These are phyloP conservation scores for Pseudoscleropodium purum DNA, from an alignment of 225 moss, liverwort and hornwort species.

Conservation along the genomic window DNA sequence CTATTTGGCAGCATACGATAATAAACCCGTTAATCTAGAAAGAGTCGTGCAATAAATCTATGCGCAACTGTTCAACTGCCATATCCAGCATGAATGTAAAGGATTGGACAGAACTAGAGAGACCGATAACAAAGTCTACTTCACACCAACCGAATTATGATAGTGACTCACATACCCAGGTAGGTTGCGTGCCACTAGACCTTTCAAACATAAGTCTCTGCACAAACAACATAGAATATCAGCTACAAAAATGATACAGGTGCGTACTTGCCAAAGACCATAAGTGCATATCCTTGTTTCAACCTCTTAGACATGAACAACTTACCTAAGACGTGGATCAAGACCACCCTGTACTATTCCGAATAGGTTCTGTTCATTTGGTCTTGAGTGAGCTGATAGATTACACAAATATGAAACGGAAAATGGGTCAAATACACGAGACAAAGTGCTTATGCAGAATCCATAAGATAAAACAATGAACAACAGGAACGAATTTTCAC, in stretches of 20 bases:
- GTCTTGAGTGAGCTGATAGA: slow-evolving; percentile 63
- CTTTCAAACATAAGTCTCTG: slow-evolving; percentile 77
- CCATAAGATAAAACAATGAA: neutral
- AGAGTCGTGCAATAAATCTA: neutral
- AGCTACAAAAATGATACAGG: neutral
- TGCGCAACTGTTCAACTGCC: neutral
- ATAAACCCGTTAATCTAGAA: neutral
- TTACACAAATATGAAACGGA: slow-evolving; percentile 5
- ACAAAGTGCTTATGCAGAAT: neutral
- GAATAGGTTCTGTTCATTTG: slow-evolving; percentile 80
- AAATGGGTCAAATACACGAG: slow-evolving; percentile 3
- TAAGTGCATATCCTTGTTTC: neutral
- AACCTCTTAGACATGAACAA: slow-evolving; percentile 1
- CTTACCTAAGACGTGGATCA: slow-evolving; percentile 67
- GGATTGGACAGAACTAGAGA: neutral
- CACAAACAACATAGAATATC: slow-evolving; percentile 8
- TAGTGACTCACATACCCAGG: slow-evolving; percentile 54
- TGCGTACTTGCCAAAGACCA: neutral
- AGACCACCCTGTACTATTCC: slow-evolving; percentile 96
- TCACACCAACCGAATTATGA: neutral
- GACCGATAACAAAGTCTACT: neutral
- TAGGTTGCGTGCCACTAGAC: slow-evolving; percentile 83
- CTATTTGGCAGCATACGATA: neutral
- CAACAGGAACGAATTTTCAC: neutral
- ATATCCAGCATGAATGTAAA: neutral